A percentile compares a stretch with the other conserved stretches of the same genome.
Conservation (phyloP, 306 rosid genomes). For the Ormosia semicastrata region DNA sequence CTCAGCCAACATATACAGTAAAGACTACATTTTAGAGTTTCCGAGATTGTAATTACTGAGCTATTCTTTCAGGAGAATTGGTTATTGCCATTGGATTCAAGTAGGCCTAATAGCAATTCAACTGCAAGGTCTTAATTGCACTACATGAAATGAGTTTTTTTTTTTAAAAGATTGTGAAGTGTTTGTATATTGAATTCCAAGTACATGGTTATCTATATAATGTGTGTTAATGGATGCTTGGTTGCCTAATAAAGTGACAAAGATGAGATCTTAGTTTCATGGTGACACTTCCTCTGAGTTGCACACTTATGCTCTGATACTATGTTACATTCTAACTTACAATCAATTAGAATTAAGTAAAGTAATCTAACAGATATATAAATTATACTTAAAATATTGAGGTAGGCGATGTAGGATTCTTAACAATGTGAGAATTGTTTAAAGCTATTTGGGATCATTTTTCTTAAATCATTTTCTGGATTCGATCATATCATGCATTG, state of each 20-base stretch:
- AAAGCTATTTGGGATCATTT: not conserved
- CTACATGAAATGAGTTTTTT: conserved; percentile 2
- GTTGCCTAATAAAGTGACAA: too few species aligned
- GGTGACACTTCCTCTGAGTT: too few species aligned
- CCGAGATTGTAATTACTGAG: not conserved
- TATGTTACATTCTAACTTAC: too few species aligned
- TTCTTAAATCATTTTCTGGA: not conserved
- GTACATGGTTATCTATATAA: not conserved
- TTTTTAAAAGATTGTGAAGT: not conserved
- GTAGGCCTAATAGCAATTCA: not conserved
- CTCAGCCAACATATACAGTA: not conserved
- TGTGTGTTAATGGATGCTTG: too few species aligned
- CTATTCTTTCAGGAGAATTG: conserved; percentile 3
- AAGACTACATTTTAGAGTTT: not conserved
- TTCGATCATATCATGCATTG: conserved; percentile 6
- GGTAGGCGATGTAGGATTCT: too few species aligned
- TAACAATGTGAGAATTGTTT: too few species aligned
- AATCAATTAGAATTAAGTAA: too few species aligned
- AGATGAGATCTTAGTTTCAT: too few species aligned
- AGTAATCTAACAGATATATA: too few species aligned
- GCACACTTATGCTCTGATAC: too few species aligned
- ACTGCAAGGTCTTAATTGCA: not conserved
- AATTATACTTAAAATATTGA: too few species aligned
- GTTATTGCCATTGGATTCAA: not conserved
- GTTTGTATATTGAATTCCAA: not conserved